Evolutionary conservation across 1,284 basidiomycete species (phyloP).

Genomic region (Apiotrichum gamsii): DNA sequence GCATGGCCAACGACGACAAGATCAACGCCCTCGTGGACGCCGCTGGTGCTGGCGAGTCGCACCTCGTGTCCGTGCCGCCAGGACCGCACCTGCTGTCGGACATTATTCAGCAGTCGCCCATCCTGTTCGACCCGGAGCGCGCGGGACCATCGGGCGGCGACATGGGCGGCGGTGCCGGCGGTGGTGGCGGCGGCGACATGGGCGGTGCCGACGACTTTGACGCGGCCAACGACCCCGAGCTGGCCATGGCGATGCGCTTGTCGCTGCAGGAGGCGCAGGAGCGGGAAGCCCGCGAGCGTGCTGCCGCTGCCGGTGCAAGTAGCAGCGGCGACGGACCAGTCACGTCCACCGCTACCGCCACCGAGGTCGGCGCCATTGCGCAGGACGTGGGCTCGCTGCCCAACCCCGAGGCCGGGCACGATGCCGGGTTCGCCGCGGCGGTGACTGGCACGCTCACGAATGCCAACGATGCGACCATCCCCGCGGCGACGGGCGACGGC

Average conservation of each 20-base stretch:
- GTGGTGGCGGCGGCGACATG: constrained; percentile 53
- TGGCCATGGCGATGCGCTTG: constrained; percentile 97
- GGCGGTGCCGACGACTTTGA: constrained; percentile 64
- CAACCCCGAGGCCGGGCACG: constrained; percentile 12
- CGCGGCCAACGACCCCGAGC: constrained; percentile 88
- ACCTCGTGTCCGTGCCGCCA: constrained; percentile 73
- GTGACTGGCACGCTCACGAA: constrained; percentile 25
- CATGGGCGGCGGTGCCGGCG: constrained; percentile 40
- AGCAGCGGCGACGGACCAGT: too few relatives aligned
- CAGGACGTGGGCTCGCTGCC: constrained; percentile 5
- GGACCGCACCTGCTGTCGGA: constrained; percentile 78
- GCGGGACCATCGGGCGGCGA: constrained; percentile 52
- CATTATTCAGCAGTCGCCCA: constrained; percentile 68
- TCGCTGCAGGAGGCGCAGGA: constrained; percentile 96
- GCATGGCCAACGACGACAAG: constrained; percentile 45
- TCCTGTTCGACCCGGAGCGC: constrained; percentile 74
- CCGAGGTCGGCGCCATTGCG: constrained; percentile 5
- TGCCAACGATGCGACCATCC: constrained; percentile 21
- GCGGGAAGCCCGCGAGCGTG: constrained; percentile 16
- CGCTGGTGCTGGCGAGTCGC: constrained; percentile 49
- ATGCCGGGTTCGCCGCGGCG: constrained; percentile 16
- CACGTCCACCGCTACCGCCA: constrained; percentile 15
- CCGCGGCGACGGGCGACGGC: constrained; percentile 24
- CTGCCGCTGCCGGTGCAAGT: constrained; percentile 8
- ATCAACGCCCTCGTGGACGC: constrained; percentile 46